These are phyloP conservation scores for Paratinospora sagittata DNA, from an alignment of 164 flowering plant species.

Conservation along the genomic window DNA sequence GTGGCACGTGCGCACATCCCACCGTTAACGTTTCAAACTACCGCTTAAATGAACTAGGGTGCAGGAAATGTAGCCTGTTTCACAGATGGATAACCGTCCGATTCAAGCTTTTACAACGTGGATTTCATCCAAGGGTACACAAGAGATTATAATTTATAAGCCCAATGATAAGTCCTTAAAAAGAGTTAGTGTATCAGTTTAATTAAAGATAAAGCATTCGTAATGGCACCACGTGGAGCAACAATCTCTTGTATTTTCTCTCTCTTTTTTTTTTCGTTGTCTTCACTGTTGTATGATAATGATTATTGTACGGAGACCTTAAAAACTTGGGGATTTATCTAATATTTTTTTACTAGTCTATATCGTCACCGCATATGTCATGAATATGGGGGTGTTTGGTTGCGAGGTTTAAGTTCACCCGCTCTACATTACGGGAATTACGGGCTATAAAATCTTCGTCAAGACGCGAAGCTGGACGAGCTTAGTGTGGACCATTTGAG, in stretches of 20 bases:
- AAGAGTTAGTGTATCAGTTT: too few species aligned
- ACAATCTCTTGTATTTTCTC: not conserved
- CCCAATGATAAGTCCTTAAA: too few species aligned
- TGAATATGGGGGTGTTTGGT: not conserved
- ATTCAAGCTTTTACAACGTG: too few species aligned
- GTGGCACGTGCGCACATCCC: not conserved
- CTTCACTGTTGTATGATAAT: not conserved
- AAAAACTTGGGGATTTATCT: not conserved
- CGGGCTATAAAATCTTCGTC: too few species aligned
- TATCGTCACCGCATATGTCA: slow-evolving; percentile 3
- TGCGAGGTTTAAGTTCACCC: not conserved
- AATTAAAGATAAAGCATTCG: too few species aligned
- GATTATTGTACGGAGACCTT: not conserved
- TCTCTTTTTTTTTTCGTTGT: not conserved
- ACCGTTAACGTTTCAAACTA: not conserved
- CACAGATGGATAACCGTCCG: too few species aligned
- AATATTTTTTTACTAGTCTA: not conserved
- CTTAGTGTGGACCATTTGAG: too few species aligned
- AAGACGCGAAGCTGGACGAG: too few species aligned
- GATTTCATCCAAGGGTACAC: too few species aligned
- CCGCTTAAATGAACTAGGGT: not conserved
- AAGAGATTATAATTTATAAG: too few species aligned
- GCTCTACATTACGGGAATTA: not conserved
- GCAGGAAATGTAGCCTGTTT: not conserved
- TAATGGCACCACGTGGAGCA: not conserved